phyloP scores from a whole-genome alignment of 1,284 basidiomycete species.

The Cystobasidium sp. region DNA sequence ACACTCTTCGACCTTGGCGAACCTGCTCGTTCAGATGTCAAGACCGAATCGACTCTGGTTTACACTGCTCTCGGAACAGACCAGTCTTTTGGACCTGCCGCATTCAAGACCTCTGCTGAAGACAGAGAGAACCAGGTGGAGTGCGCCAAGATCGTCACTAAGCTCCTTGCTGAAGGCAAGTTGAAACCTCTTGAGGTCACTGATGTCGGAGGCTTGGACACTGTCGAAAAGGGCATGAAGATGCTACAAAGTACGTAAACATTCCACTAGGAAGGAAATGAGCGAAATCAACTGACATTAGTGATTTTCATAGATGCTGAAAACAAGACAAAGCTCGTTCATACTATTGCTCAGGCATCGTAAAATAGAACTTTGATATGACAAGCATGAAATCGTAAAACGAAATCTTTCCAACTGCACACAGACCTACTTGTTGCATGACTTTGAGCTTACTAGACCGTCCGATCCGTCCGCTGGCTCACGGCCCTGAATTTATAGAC shows the following conservation, averaged over 20 bases:
- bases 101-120: slow-evolving; percentile 43
- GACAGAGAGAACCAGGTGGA: slow-evolving; percentile 44
- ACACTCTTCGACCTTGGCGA: slow-evolving; percentile 46
- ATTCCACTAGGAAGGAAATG: too few species aligned
- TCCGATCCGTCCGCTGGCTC: too few species aligned
- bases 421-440: too few species aligned
- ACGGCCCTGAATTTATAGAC: too few species aligned
- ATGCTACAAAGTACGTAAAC: slow-evolving; percentile 43
- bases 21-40: slow-evolving; percentile 33
- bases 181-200: slow-evolving; percentile 48
- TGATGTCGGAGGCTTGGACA: slow-evolving; percentile 46
- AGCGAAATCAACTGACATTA: not conserved
- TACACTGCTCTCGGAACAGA: slow-evolving; percentile 47
- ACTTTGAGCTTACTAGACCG: too few species aligned
- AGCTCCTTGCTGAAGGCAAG: slow-evolving; percentile 45
- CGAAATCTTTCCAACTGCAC: too few species aligned
- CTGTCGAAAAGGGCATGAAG: slow-evolving; percentile 47
- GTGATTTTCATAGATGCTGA: not conserved
- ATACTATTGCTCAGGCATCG: slow-evolving; percentile 18
- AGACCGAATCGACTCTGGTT: slow-evolving; percentile 22
- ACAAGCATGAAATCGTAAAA: not conserved
- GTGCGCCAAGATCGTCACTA: slow-evolving; percentile 25
- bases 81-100: slow-evolving; percentile 41
- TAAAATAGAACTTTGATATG: not conserved
- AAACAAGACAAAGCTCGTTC: slow-evolving; percentile 33